Base-by-base conservation (phyloP, 352 stramenopile species). In the Plasmopara halstedii region DNA sequence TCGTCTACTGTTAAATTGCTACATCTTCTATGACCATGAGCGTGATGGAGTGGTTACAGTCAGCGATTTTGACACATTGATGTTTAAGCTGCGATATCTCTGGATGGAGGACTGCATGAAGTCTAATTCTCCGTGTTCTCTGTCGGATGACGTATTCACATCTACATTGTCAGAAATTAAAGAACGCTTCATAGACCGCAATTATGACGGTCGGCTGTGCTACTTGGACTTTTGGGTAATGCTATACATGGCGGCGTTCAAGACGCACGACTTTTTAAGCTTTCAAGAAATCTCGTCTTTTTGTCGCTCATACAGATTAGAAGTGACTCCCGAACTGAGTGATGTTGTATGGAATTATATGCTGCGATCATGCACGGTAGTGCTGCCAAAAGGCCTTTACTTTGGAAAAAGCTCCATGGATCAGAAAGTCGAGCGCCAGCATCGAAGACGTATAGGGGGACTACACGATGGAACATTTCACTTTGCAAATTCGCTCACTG, bases 161-260 rank as follows among this genome's bases (percentile, higher is more conserved):
- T 73, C 73, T 47, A 64, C 64, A 1, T 58, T 88, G 11, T 29
- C 64, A 1, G 73, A 73, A 10, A 56, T 56, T 0, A 65, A 58
- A 32, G 54, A 60, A 25, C 65, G 73, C 1, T 89, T 89, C 34
- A 40, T 53, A 0, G 77, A 92, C 17, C 22, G 58, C 1, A 56
- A 84, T 25, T 53, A 70, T 3, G 80, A 89, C 26, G 80, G 73
- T 2, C 52, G 69, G 19, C 61, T 89, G 1, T 88, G 77, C 36
- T 92, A 92, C 44, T 50, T 92, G 17, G 80, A 92, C 40, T 87
- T 92, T 26, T 92, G 79, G 73, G 74, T 68, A 0, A 85, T 92
- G 70, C 53, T 92, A 0, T 92, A 92, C 42, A 72, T 92, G 25
- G 65, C 88, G 0, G 71, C 68, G 0, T 45, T 88, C 11, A 83